Conservation (phyloP, 345 rosid genomes). For the Lepidium aucheri region DNA sequence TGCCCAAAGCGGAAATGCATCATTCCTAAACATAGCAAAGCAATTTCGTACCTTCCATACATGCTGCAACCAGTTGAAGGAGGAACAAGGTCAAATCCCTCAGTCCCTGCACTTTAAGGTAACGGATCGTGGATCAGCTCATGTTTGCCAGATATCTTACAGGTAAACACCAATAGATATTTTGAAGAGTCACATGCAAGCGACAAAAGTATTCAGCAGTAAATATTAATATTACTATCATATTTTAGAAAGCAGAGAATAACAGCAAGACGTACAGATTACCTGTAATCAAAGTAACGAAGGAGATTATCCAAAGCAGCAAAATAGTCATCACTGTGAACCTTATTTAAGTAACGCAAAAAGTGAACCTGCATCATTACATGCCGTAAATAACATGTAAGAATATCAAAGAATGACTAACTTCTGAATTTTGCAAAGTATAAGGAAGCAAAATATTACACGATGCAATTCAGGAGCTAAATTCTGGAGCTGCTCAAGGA, state of each 20-base stretch:
- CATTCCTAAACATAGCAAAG: constrained; percentile 82
- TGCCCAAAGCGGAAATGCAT: constrained; percentile 96
- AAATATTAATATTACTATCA: not conserved
- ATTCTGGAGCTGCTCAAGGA: constrained; percentile 63
- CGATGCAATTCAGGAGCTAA: constrained; percentile 95
- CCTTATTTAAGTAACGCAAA: constrained; percentile 79
- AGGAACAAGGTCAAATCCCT: constrained; percentile 73
- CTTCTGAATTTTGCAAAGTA: not conserved
- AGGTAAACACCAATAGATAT: constrained; percentile 6
- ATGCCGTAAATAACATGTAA: constrained; percentile 4
- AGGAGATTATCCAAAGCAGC: constrained; percentile 88
- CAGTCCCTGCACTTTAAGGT: constrained; percentile 90
- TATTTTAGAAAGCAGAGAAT: not conserved
- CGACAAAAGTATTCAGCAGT: constrained; percentile 2
- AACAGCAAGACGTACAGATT: constrained; percentile 21
- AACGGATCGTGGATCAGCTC: constrained; percentile 35
- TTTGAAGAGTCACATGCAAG: not conserved
- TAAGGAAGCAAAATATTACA: constrained; percentile 31
- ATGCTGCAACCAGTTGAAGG: constrained; percentile 45
- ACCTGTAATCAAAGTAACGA: constrained; percentile 95
- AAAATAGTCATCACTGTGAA: constrained; percentile 83
- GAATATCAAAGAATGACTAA: constrained; percentile 2
- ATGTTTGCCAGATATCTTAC: constrained; percentile 8
- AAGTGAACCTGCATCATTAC: constrained; percentile 70
- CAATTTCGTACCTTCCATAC: constrained; percentile 75